Conservation (phyloP, 768 basidiomycete species). For the Chalciporus sphaerocephalus region DNA sequence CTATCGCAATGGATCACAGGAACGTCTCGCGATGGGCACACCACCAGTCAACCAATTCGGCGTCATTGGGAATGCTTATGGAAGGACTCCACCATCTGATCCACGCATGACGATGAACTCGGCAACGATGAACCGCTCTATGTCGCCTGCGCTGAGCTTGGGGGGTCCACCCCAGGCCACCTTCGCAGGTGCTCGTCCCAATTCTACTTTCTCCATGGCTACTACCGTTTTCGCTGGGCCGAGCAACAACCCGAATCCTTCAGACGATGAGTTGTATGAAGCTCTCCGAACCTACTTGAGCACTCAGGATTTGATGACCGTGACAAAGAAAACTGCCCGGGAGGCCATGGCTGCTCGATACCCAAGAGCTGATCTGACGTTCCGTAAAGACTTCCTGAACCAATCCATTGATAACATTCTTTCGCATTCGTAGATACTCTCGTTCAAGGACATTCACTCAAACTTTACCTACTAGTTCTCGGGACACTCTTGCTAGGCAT, state of each 20-base stretch:
- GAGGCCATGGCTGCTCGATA: constrained; percentile 59
- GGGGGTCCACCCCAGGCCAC: constrained; percentile 31
- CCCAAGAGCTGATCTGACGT: constrained; percentile 60
- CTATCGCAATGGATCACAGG: constrained; percentile 34
- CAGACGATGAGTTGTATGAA: constrained; percentile 55
- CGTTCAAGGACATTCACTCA: constrained; percentile 2
- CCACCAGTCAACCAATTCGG: constrained; percentile 36
- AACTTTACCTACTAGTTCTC: background rate
- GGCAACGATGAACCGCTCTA: constrained; percentile 35
- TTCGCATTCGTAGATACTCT: constrained; percentile 43
- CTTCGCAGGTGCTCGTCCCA: constrained; percentile 36
- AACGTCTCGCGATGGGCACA: constrained; percentile 34
- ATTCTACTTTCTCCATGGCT: constrained; percentile 59
- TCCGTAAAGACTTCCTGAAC: constrained; percentile 61
- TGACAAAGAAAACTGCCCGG: constrained; percentile 65
- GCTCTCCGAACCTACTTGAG: constrained; percentile 55
- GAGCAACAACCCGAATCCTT: constrained; percentile 51
- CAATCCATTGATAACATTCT: constrained; percentile 63
- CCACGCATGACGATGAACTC: constrained; percentile 47
- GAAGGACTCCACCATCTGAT: constrained; percentile 41
- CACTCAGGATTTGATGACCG: constrained; percentile 67
- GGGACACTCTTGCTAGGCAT: constrained; percentile 5
- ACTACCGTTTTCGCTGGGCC: constrained; percentile 51
- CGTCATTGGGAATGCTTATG: constrained; percentile 37
- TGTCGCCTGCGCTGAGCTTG: constrained; percentile 31